A percentile compares a stretch with the other conserved stretches of the same genome.
These are phyloP conservation scores for Nepenthes mirabilis DNA, from an alignment of 148 eudicot genomes.

Conservation along the genomic window DNA sequence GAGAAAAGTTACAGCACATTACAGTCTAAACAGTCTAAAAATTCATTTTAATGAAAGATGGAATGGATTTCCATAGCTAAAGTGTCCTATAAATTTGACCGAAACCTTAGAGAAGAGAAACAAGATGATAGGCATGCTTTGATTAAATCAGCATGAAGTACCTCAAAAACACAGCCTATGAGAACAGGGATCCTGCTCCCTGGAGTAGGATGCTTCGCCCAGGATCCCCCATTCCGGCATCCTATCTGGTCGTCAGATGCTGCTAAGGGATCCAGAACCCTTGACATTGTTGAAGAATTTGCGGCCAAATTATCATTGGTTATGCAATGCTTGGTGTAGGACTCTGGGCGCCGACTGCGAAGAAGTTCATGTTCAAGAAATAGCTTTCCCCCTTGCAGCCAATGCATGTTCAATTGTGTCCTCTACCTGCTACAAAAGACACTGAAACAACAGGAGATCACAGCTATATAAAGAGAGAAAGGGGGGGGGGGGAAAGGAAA, in stretches of 20 bases:
- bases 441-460: slow-evolving; percentile 21
- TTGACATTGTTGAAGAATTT: slow-evolving; percentile 37
- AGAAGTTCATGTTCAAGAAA: slow-evolving; percentile 59
- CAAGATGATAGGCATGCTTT: too few species aligned
- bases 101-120: too few species aligned
- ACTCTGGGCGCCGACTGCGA: slow-evolving; percentile 48
- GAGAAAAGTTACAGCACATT: too few species aligned
- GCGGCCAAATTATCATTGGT: slow-evolving; percentile 24
- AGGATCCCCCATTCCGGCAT: slow-evolving; percentile 2
- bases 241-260: slow-evolving; percentile 52
- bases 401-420: slow-evolving; percentile 19
- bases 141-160: slow-evolving; percentile 8
- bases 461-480: background rate
- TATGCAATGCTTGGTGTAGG: slow-evolving; percentile 25
- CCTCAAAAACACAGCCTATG: slow-evolving; percentile 35
- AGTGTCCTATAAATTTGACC: too few species aligned
- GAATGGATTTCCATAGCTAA: too few species aligned
- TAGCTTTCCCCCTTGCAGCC: slow-evolving; percentile 38
- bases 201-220: too few species aligned
- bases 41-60: too few species aligned
- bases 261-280: slow-evolving; percentile 37
- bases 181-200: too few species aligned
- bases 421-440: slow-evolving; percentile 41
- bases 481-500: too few species aligned
- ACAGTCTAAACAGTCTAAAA: too few species aligned